Evolutionary conservation across 106 monocot genomes (phyloP), one percentile per base, ranked within the genome.

Genomic region (Chionographis japonica): DNA sequence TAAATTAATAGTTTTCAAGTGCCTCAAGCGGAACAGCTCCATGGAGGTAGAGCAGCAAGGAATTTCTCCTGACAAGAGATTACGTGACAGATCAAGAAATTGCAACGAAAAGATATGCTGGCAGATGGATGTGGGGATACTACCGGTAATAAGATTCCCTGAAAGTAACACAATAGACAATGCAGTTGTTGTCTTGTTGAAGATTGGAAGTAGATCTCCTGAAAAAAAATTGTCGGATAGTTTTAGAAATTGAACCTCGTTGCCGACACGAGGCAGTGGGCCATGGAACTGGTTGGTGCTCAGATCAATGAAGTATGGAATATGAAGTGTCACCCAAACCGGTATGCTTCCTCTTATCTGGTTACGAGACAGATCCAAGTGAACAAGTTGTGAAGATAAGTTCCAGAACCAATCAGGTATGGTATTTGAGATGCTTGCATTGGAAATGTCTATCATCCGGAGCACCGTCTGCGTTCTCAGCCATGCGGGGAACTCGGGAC

Each of bases 321-420:
- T 36, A 12, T 42, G 14, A 8, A 51, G 50, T 7, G 15, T 61
- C 19, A 79, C 12, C 12, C 37, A 61, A 2, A 3, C 9, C 36
- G 75, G 71, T 10, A 83, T 17, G 0, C 13, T 62, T 0, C 79
- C 79, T 2, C 35, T 79, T 5, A 83, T 55, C 14, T 71, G 37
- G 12, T 83, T 83, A 4, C 42, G 19, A 0, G 75, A 75, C 4
- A 79, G 61, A 52, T 40, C 2, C 14, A 71, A 20, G 27, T 12
- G 3, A 3, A 4, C 0, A 4, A 76, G 11, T 8, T 41, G 14
- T 9, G 54, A 61, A 50, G 54, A 59, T 13, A 69, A 3, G 2
- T 19, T 42, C 79, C 79, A 74, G 42, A 81, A 67, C 81, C 76
- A 81, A 18, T 61, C n/a, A 1, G 76, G 81, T 6, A 73, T 9